Percentiles rank a stretch among this genome's conserved stretches.
Evolutionary conservation across 805 yeast genomes (phyloP).

Genomic region (Saturnispora saitoi): DNA sequence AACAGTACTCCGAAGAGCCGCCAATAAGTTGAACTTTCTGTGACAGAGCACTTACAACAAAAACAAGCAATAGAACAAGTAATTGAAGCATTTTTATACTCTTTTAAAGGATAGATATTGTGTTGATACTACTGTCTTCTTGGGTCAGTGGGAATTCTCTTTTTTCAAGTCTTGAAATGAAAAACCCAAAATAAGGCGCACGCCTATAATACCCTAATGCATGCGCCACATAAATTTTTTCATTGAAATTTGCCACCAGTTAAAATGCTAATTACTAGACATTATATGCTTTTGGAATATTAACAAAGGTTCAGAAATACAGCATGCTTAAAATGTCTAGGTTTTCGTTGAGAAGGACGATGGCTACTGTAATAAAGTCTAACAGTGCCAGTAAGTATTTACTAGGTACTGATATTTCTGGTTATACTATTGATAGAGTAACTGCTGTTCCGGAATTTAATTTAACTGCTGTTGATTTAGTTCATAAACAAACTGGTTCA

Average conservation of each 20-base stretch:
- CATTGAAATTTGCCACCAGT: too few species aligned
- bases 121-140: too few species aligned
- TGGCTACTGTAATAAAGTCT: conserved; percentile 9
- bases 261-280: too few species aligned
- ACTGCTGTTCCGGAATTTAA: conserved; percentile 74
- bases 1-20: conserved; percentile 58
- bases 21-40: conserved; percentile 43
- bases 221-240: too few species aligned
- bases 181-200: too few species aligned
- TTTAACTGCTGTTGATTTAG: conserved; percentile 64
- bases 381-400: conserved; percentile 40
- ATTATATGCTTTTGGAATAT: too few species aligned
- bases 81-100: not conserved
- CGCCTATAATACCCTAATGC: too few species aligned
- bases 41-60: conserved; percentile 22
- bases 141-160: too few species aligned
- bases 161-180: too few species aligned
- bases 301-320: too few species aligned
- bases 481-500: conserved; percentile 64
- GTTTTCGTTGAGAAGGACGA: not conserved
- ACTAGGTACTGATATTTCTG: conserved; percentile 52
- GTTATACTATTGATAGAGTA: conserved; percentile 58
- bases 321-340: not conserved
- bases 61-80: not conserved
- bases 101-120: not conserved